Evolutionary conservation across 805 yeast species (phyloP), one percentile per base, ranked within the genome.

Genomic region (Lipomyces oligophaga): DNA sequence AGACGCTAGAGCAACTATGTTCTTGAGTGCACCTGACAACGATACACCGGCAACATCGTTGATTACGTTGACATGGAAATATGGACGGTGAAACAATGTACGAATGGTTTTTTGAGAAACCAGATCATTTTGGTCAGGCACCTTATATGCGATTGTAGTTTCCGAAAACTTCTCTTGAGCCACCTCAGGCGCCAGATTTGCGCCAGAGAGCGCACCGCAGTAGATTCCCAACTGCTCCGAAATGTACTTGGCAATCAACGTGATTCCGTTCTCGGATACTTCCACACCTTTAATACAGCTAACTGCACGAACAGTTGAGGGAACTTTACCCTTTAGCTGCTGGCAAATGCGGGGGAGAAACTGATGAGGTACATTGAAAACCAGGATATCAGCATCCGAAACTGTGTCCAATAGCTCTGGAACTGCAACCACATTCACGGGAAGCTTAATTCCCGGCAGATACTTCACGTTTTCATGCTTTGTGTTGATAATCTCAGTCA

Each of bases 301-400:
- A 56, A 93, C 83, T 47, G 96, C 98, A 65, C 96, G 77, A 18
- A 80, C 83, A 38, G 70, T 63, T 36, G 84, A 79, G 59, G 74
- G 74, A 48, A 90, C 78, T 4, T 39, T 43, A 21, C 49, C 49
- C 39, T 54, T 48, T 64, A 90, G 75, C 69, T 85, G 88, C 51
- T 74, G 68, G 62, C 85, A 79, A 54, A 90, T 80, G 58, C 81
- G 75, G 47, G 82, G 80, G 67, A 93, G 75, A 66, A 93, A 93
- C 74, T 93, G 98, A 71, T 93, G 98, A 27, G 98, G 98, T 62
- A 93, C 84, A 73, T 93, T 93, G 77, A 93, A 90, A 32, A 93
- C 80, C 43, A 93, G 68, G 59, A 93, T 75, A 67, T 93, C 96
- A 30, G 96, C 87, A 49, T 75, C 89, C 57, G 76, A 64, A 43